phyloP scores from a whole-genome alignment of 2,329 filamentous ascomycete genomes.

The Scytalidium sp. region DNA sequence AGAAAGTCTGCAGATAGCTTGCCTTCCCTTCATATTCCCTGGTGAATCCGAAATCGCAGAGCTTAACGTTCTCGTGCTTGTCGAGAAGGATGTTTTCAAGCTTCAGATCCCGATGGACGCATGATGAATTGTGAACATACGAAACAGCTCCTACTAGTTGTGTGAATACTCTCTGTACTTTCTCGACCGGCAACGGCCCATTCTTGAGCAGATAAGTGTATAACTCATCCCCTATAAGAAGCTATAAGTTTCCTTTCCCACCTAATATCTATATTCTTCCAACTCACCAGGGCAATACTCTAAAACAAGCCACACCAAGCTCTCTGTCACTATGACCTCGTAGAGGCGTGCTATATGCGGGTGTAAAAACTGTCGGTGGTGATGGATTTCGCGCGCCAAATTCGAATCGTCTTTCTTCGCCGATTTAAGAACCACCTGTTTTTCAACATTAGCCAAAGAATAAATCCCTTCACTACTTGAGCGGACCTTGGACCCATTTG shows the following conservation, averaged over 20 bases:
- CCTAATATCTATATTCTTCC: neutral
- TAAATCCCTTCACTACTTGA: neutral
- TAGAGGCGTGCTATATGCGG: conserved; percentile 96
- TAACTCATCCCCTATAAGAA: conserved; percentile 75
- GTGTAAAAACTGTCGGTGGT: conserved; percentile 96
- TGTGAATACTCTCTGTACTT: conserved; percentile 93
- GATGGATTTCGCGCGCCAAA: conserved; percentile 94
- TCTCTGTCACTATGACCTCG: conserved; percentile 97
- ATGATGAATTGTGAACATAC: conserved; percentile 93
- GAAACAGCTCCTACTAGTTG: conserved; percentile 92
- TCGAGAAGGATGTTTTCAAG: conserved; percentile 95
- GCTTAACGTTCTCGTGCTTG: conserved; percentile 94
- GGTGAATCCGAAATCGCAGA: conserved; percentile 98
- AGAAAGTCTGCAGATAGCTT: conserved; percentile 95
- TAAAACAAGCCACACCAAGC: conserved; percentile 89
- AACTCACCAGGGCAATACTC: conserved; percentile 87
- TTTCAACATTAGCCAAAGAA: conserved; percentile 9
- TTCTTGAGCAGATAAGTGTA: conserved; percentile 93
- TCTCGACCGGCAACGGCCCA: conserved; percentile 77
- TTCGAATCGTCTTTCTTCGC: conserved; percentile 95
- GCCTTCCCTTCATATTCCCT: conserved; percentile 94
- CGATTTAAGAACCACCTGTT: conserved; percentile 93
- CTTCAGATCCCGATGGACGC: conserved; percentile 95
- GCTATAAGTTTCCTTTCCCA: conserved; percentile 24
- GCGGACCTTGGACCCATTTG: conserved; percentile 90